Conservation (phyloP, 1,139 yeast genomes). For the Insectozyma bohioensis region DNA sequence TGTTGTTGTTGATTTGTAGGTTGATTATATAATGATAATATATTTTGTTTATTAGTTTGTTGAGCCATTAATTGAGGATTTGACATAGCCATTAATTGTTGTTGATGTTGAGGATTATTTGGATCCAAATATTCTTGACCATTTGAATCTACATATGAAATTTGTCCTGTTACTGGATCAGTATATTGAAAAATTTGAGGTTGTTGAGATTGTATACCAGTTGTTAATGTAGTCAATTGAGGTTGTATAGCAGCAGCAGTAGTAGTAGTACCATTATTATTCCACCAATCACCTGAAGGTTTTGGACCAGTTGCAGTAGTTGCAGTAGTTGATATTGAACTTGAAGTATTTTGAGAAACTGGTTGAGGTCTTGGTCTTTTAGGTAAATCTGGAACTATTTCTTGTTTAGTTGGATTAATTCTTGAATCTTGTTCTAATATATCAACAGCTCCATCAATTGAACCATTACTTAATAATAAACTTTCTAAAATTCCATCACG, state of each 20-base stretch:
- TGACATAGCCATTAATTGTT: constrained; percentile 43
- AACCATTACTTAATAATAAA: constrained; percentile 47
- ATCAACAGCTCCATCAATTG: constrained; percentile 48
- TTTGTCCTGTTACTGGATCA: constrained; percentile 60
- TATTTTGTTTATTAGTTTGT: constrained; percentile 44
- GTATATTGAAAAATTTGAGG: constrained; percentile 59
- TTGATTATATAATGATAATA: constrained; percentile 41
- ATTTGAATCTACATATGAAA: constrained; percentile 57
- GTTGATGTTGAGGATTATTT: constrained; percentile 53
- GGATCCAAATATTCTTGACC: constrained; percentile 64
- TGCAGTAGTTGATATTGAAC: constrained; percentile 7
- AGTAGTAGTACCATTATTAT: constrained; percentile 13
- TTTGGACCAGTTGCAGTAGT: constrained; percentile 12
- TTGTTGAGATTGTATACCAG: constrained; percentile 15
- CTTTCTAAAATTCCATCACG: constrained; percentile 52
- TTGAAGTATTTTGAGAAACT: neutral
- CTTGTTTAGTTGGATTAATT: constrained; percentile 36
- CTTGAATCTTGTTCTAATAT: constrained; percentile 42
- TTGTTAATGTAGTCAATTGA: constrained; percentile 2
- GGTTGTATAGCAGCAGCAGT: constrained; percentile 11
- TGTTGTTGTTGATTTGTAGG: constrained; percentile 29
- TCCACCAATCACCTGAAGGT: constrained; percentile 30
- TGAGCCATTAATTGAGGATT: constrained; percentile 45
- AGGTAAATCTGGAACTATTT: constrained; percentile 49
- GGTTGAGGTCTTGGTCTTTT: constrained; percentile 34